Base-by-base conservation (phyloP, 495 filamentous ascomycete genomes). In the Pyrenula aspistea region DNA sequence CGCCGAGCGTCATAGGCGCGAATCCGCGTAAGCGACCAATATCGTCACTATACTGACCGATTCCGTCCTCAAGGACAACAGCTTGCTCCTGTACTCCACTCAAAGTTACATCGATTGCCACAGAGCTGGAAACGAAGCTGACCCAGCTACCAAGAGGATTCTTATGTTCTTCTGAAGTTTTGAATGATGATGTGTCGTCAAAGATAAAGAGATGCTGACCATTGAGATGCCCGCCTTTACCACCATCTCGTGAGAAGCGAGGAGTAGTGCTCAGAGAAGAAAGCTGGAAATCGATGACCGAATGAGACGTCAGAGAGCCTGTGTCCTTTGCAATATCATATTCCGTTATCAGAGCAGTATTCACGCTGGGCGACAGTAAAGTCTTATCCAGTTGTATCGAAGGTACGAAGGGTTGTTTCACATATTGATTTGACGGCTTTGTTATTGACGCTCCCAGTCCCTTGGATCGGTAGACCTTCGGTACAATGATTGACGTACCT, bases 221-320 rank as follows among this genome's bases (percentile, higher is more conserved):
- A 51, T 69, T 65, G n/a, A 69, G 42, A 24, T 68, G 63, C 3
- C 67, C 67, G 2, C 67, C 67, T 57, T 64, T 64, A 22, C 67
- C 67, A 15, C 65, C 67, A 48, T 69, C 67, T 47, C 67, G 65
- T 12, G 67, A 69, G 8, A 69, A 31, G 56, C 64, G 67, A n/a
- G 67, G 67, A 2, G 42, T 54, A 11, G 55, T 55, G 12, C 48
- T 55, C 24, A 69, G 57, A 49, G 59, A 48, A 4, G 56, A 48
- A 2, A 69, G 56, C 24, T 61, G 56, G 42, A 11, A 11, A 48
- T 48, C 19, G 11, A 48, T 11, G 19, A 19, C 11, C 19, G 42
- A 48, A 48, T 11, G 11, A 11, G 42, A 48, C 11, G 42, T 48
- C 20, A 68, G 63, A 20, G 57, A 48, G 3, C 66, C 66, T 11